Evolutionary conservation across 2,329 filamentous ascomycete species (phyloP).

Genomic region (Fusarium sp.): DNA sequence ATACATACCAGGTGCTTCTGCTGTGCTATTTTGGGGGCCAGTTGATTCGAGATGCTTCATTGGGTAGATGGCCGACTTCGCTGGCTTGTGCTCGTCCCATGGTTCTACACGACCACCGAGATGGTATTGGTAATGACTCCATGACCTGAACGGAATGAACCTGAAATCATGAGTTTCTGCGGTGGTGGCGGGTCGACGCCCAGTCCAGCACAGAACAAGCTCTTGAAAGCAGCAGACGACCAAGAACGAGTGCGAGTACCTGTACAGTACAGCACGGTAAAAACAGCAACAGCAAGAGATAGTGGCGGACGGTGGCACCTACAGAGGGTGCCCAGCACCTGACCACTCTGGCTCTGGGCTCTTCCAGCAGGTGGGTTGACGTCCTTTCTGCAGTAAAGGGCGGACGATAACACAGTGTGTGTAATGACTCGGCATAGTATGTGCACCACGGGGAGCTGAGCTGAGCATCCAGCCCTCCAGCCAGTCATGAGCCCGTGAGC

Average conservation of each 20-base stretch:
- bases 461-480: conserved; percentile 9
- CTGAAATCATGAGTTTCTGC: conserved; percentile 25
- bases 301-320: conserved; percentile 25
- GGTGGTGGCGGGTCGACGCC: conserved; percentile 33
- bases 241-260: conserved; percentile 1
- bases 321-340: conserved; percentile 22
- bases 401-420: neutral
- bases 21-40: conserved; percentile 40
- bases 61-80: conserved; percentile 22
- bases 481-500: conserved; percentile 8
- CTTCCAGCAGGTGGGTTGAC: conserved; percentile 13
- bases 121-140: conserved; percentile 34
- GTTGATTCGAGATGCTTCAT: conserved; percentile 25
- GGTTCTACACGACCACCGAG: conserved; percentile 35
- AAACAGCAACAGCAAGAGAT: conserved; percentile 9
- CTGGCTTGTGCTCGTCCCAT: conserved; percentile 35
- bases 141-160: conserved; percentile 22
- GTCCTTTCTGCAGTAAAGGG: conserved; percentile 25
- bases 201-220: conserved; percentile 21
- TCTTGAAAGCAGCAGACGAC: conserved; percentile 1
- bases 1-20: conserved; percentile 31
- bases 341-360: neutral
- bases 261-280: neutral
- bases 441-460: neutral
- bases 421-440: neutral